Percentiles rank a stretch among this genome's conserved stretches.
Evolutionary conservation across 208 protist species (phyloP).

Genomic region (Wallacemonas collosoma): DNA sequence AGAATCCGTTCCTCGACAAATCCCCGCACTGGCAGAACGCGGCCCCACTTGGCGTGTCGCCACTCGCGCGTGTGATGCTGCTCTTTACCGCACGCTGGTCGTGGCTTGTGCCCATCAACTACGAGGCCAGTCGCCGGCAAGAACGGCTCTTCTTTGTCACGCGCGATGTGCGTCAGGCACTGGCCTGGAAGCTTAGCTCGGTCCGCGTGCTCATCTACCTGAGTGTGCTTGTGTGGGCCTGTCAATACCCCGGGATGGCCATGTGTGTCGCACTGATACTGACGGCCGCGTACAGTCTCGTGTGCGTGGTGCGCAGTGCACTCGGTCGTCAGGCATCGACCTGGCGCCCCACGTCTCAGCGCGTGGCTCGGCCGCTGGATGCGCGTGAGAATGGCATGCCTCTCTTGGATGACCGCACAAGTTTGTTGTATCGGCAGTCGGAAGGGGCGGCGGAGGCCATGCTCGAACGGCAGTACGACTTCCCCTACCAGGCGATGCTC

Average conservation of each 20-base stretch:
- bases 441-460: constrained; percentile 38
- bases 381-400: constrained; percentile 19
- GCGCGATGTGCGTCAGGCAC: constrained; percentile 1
- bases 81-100: constrained; percentile 52
- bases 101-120: constrained; percentile 64
- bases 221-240: neutral
- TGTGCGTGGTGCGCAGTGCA: constrained; percentile 11
- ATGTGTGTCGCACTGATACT: constrained; percentile 1
- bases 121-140: constrained; percentile 26
- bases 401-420: constrained; percentile 25
- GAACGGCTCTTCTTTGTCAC: constrained; percentile 18
- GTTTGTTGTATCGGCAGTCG: constrained; percentile 45
- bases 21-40: constrained; percentile 21
- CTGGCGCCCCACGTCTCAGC: constrained; percentile 8
- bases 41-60: constrained; percentile 37
- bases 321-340: constrained; percentile 13
- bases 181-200: constrained; percentile 10
- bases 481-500: constrained; percentile 41
- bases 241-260: constrained; percentile 7
- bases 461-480: constrained; percentile 48
- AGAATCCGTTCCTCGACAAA: constrained; percentile 3
- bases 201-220: constrained; percentile 21
- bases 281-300: constrained; percentile 10
- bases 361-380: constrained; percentile 12
- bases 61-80: constrained; percentile 56